Conservation (phyloP, 2,329 filamentous ascomycete species). For the Capronia coronata region DNA sequence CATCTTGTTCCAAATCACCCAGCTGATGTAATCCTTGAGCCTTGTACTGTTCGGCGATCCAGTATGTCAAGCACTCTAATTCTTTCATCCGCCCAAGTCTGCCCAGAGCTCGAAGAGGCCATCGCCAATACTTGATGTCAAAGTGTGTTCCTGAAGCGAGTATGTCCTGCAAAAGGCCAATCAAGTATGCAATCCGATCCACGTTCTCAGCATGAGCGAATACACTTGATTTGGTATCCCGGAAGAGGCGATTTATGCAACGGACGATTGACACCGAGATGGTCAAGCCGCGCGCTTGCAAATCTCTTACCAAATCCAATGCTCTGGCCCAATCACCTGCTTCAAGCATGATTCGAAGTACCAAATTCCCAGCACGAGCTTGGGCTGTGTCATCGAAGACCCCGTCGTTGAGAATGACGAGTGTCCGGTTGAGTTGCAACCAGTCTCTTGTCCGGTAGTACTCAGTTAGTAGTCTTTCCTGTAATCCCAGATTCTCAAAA, state of each 20-base stretch:
- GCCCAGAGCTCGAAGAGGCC: slow-evolving; percentile 54
- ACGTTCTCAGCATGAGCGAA: not conserved
- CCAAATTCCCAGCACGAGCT: slow-evolving; percentile 34
- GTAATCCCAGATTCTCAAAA: slow-evolving; percentile 50
- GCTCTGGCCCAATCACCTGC: slow-evolving; percentile 34
- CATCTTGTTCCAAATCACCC: not conserved
- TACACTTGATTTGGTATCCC: not conserved
- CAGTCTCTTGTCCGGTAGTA: slow-evolving; percentile 49
- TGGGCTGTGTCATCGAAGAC: slow-evolving; percentile 31
- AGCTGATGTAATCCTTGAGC: slow-evolving; percentile 8
- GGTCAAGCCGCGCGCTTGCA: slow-evolving; percentile 6
- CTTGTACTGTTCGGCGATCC: slow-evolving; percentile 22
- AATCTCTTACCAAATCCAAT: slow-evolving; percentile 1
- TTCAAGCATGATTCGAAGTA: slow-evolving; percentile 33
- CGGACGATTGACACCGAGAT: slow-evolving; percentile 5
- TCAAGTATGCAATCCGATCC: slow-evolving; percentile 35
- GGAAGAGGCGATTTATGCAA: slow-evolving; percentile 1
- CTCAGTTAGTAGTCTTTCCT: slow-evolving; percentile 49
- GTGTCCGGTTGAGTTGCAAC: slow-evolving; percentile 49
- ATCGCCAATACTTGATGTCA: slow-evolving; percentile 46
- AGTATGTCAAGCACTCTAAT: slow-evolving; percentile 16
- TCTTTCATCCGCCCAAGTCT: slow-evolving; percentile 14
- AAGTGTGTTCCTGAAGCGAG: slow-evolving; percentile 42
- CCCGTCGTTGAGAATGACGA: slow-evolving; percentile 45
- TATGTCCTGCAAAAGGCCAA: slow-evolving; percentile 44